phyloP scores from a whole-genome alignment of 2,329 filamentous ascomycete genomes.

The Pseudogymnoascus sp. region DNA sequence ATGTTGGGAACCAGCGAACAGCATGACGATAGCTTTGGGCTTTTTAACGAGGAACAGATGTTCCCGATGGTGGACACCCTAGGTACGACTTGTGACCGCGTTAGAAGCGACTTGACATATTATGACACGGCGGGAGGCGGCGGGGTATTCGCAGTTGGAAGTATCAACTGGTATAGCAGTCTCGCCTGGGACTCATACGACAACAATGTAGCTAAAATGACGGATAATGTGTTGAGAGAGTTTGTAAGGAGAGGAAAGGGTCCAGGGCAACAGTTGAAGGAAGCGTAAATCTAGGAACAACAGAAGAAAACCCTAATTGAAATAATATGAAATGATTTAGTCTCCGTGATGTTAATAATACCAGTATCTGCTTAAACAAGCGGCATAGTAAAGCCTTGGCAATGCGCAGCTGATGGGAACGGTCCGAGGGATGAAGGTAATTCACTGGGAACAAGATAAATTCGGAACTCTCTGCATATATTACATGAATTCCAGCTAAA shows the following conservation, averaged over 20 bases:
- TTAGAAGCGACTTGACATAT: slow-evolving; percentile 23
- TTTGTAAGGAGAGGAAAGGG: slow-evolving; percentile 17
- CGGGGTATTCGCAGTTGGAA: slow-evolving; percentile 24
- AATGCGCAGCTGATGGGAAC: background rate
- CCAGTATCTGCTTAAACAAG: background rate
- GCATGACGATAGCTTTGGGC: slow-evolving; percentile 22
- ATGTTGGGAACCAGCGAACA: slow-evolving; percentile 23
- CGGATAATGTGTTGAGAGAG: slow-evolving; percentile 21
- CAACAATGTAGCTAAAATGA: slow-evolving; percentile 25
- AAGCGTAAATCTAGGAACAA: background rate
- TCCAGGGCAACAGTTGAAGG: background rate
- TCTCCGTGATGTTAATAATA: background rate
- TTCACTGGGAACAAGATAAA: background rate
- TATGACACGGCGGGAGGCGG: slow-evolving; percentile 23
- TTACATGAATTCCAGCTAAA: background rate
- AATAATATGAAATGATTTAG: background rate
- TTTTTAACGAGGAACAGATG: slow-evolving; percentile 22
- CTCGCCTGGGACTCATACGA: slow-evolving; percentile 24
- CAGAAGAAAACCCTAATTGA: background rate
- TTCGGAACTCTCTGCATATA: background rate
- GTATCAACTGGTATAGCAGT: slow-evolving; percentile 26
- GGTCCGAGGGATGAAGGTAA: background rate
- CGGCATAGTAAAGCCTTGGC: background rate
- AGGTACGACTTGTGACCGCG: slow-evolving; percentile 19
- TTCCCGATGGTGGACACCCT: slow-evolving; percentile 23